Percentiles rank a stretch among this genome's conserved stretches.
Evolutionary conservation across 2,329 filamentous ascomycete species (phyloP).

Genomic region (Cladosporium sp.): DNA sequence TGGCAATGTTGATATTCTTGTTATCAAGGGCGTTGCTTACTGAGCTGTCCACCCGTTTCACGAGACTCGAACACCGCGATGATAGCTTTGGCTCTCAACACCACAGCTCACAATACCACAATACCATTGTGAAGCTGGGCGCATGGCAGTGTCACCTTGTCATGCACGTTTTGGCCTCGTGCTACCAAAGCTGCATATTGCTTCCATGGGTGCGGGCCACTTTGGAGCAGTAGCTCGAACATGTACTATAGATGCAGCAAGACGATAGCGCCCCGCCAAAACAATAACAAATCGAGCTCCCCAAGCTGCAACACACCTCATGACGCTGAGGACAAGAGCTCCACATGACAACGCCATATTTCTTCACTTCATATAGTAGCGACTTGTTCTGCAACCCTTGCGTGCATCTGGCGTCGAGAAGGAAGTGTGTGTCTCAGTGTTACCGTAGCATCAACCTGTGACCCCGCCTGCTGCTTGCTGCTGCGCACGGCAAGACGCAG

Average conservation of each 20-base stretch:
- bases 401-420: background rate
- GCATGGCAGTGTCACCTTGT: background rate
- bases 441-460: conserved; percentile 2
- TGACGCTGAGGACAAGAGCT: background rate
- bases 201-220: background rate
- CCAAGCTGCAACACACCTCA: background rate
- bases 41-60: background rate
- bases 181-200: background rate
- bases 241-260: background rate
- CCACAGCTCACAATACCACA: conserved; percentile 1
- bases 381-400: conserved; percentile 2
- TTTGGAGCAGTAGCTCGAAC: background rate
- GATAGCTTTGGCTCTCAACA: background rate
- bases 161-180: conserved; percentile 5
- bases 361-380: background rate
- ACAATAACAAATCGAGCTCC: background rate
- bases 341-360: background rate
- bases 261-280: background rate
- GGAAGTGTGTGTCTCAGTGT: conserved; percentile 9
- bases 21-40: background rate
- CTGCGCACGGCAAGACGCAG: background rate
- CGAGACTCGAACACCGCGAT: background rate
- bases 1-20: background rate
- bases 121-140: conserved; percentile 5
- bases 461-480: background rate